Base-by-base conservation (phyloP, 2,329 filamentous ascomycete genomes). In the Plenodomus tracheiphilus region DNA sequence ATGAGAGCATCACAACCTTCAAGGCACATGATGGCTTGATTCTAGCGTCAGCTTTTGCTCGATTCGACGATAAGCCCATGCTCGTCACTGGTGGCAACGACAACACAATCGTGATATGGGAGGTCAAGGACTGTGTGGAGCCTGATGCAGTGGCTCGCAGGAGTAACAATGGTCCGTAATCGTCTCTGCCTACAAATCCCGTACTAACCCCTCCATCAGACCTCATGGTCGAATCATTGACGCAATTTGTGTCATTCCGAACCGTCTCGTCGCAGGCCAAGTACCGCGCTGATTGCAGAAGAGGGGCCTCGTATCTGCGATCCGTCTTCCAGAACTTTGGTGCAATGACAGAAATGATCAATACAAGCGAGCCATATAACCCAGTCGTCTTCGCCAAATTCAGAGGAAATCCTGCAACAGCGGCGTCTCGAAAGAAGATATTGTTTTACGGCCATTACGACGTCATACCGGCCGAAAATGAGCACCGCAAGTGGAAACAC, bases 391-490 rank as follows among this genome's bases (percentile, higher is more conserved):
- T 89, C 59, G 94, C 94, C 35, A 88, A 87, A 51, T 99, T 99
- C 69, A 83, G 84, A 38, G 91, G 88, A 3, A 94, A 86, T 71
- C 84, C 81, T 51, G 80, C 84, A 10, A 82, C 85, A 1, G 76
- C 83, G 0, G 80, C 82, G 20, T 78, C 83, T 20, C 83, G 89
- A 16, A 96, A 94, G 74, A 91, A 90, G 22, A 89, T 97, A 8
- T 77, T 99, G 0, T 99, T 99, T 70, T 99, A 99, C 66, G 94
- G 95, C 0, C 94, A 99, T 70, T 99, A 99, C 76, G 94, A 99
- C 67, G 92, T 99, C 2, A 94, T 99, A 3, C 84, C 91, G 1
- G 94, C 94, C 0, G 91, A 96, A 58, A 86, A 87, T 32, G 88
- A 88, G 54, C 85, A 87, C 48, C 83, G 84, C 32, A 93, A 90